Conservation (phyloP, 2,329 filamentous ascomycete species). For the Tolypocladium paradoxum region DNA sequence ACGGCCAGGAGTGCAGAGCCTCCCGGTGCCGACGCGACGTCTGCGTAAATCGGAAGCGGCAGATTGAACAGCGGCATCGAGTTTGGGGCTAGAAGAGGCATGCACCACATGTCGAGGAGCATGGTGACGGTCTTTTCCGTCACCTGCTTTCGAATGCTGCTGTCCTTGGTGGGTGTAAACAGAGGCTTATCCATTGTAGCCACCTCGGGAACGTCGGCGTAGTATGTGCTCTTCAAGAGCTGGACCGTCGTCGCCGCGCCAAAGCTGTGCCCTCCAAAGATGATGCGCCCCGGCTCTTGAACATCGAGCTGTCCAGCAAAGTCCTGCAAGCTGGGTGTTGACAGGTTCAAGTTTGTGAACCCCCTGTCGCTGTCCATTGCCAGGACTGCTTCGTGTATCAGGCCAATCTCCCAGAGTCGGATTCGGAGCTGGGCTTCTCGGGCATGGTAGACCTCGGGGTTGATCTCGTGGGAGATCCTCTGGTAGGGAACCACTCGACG, state of each 20-base stretch:
- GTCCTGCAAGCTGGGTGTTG: conserved; percentile 38
- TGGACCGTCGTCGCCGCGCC: conserved; percentile 66
- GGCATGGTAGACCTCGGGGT: conserved; percentile 52
- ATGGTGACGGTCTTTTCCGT: conserved; percentile 55
- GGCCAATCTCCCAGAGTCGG: conserved; percentile 67
- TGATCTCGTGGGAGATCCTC: conserved; percentile 50
- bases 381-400: conserved; percentile 57
- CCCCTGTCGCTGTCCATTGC: conserved; percentile 49
- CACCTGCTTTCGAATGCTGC: conserved; percentile 52
- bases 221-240: conserved; percentile 70
- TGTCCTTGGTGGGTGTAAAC: conserved; percentile 45
- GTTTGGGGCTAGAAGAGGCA: conserved; percentile 55
- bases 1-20: conserved; percentile 56
- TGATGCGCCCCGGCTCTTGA: conserved; percentile 58
- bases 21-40: conserved; percentile 36
- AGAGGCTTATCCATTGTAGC: conserved; percentile 43
- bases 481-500: conserved; percentile 34
- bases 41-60: conserved; percentile 60
- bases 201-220: conserved; percentile 39
- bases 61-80: conserved; percentile 57
- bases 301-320: conserved; percentile 56
- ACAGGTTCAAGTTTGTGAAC: conserved; percentile 43
- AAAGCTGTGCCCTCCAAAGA: conserved; percentile 73
- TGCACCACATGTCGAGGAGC: conserved; percentile 72
- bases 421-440: conserved; percentile 65